phyloP scores from a whole-genome alignment of 2,329 filamentous ascomycete species.

The Beauveria sp. region DNA sequence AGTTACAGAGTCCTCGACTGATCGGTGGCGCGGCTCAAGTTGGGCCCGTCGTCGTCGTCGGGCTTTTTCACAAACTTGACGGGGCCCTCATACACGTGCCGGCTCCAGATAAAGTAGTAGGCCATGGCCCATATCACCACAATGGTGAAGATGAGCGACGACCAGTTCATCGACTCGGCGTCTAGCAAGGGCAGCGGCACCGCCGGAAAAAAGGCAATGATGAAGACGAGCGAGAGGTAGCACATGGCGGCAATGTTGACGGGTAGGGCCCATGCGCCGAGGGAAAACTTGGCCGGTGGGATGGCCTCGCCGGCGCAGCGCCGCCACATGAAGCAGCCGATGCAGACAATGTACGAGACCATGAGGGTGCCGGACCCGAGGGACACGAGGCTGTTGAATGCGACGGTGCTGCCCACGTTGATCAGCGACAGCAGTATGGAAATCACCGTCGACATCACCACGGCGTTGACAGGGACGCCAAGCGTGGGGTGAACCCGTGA shows the following conservation, averaged over 20 bases:
- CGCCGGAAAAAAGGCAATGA: conserved; percentile 42
- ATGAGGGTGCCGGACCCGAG: conserved; percentile 41
- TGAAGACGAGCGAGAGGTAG: conserved; percentile 36
- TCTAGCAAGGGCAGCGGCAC: conserved; percentile 25
- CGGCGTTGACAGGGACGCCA: conserved; percentile 53
- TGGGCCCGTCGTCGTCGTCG: neutral
- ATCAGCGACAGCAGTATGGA: conserved; percentile 39
- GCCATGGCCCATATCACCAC: conserved; percentile 30
- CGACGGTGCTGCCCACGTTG: conserved; percentile 41
- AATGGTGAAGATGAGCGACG: conserved; percentile 32
- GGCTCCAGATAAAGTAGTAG: conserved; percentile 29
- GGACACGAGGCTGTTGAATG: conserved; percentile 46
- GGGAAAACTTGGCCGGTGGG: conserved; percentile 18
- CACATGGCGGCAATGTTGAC: conserved; percentile 34
- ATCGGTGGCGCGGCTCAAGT: neutral
- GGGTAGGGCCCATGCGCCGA: conserved; percentile 32
- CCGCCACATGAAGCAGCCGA: conserved; percentile 34
- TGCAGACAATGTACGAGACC: conserved; percentile 42
- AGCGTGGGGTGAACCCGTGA: conserved; percentile 49
- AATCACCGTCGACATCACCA: conserved; percentile 36
- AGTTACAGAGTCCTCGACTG: neutral
- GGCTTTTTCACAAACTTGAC: conserved; percentile 9
- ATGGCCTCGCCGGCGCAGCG: conserved; percentile 20
- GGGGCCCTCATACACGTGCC: conserved; percentile 11
- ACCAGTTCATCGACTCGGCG: conserved; percentile 40